Evolutionary conservation across 1,284 basidiomycete genomes (phyloP), one percentile per base, ranked within the genome.

Genomic region (Trichosporon sp.): DNA sequence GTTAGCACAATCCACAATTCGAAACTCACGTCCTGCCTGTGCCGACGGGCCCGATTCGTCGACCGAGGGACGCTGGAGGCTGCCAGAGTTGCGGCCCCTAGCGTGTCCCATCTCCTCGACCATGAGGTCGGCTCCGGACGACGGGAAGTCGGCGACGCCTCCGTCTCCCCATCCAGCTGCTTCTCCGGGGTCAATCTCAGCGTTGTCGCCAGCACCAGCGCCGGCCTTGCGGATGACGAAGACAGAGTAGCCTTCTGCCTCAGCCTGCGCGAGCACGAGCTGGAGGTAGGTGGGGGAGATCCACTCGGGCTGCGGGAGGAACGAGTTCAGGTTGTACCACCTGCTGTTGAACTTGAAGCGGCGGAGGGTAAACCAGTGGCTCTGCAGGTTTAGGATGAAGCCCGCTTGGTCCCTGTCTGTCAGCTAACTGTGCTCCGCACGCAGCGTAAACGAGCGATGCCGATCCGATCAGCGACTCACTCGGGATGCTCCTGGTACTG

Each of bases 311-410:
- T 83, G 77, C 25, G 85, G 73, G 18, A 90, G 85, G 77, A 88
- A 91, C 9, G 92, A 95, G 80, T 97, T 93, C 27, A 98, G 86
- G 81, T 96, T 95, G 85, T 93, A 97, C 92, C 93, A 97, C 85
- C 89, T 60, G 81, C 84, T 84, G 73, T 65, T 86, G 83, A 73
- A 82, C 78, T 60, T 71, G 77, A 95, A 96, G 25, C 92, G 88
- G 44, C 93, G 89, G 25, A 96, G 85, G 1, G 92, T 89, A 79
- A 92, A 92, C 94, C 94, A 97, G 78, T 96, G 94, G 66, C 91
- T 89, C 47, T 90, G 85, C 64, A 91, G 87, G 80, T 98, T 94
- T 62, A 98, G 87, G 69, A 98, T 90, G 81, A 95, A 98, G 1
- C 89, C 95, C 31, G 92, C 87, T 82, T 95, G 92, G 4, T 87